phyloP scores from a whole-genome alignment of 306 rosid species.

The Betula pendula region DNA sequence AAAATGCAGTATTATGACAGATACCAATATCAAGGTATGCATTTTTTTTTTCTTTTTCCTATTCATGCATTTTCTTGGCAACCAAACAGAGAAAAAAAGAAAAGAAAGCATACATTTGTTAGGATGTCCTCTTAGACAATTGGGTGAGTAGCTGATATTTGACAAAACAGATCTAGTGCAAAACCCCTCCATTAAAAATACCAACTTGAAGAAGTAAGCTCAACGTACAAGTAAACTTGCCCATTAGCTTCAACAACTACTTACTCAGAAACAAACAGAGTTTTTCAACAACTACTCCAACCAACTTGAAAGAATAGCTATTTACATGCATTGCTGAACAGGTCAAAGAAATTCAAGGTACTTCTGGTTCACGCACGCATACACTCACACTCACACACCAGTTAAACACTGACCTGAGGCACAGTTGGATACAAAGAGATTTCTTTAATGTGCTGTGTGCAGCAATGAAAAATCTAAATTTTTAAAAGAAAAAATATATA shows the following conservation, averaged over 20 bases:
- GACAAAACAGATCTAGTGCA: constrained; percentile 35
- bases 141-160: constrained; percentile 6
- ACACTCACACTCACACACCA: not conserved
- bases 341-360: constrained; percentile 27
- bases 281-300: constrained; percentile 52
- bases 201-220: constrained; percentile 40
- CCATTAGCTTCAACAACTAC: constrained; percentile 47
- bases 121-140: not conserved
- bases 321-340: constrained; percentile 21
- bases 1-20: not conserved
- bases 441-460: constrained; percentile 18
- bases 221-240: constrained; percentile 28
- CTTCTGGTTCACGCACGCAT: not conserved
- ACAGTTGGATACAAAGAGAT: constrained; percentile 6
- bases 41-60: constrained; percentile 17
- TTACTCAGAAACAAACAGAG: constrained; percentile 10
- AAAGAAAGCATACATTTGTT: constrained; percentile 24
- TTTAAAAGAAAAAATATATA: too few species aligned
- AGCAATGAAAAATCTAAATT: constrained; percentile 32
- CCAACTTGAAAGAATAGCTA: constrained; percentile 40
- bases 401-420: constrained; percentile 27
- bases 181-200: constrained; percentile 16
- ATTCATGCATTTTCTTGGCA: constrained; percentile 27
- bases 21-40: not conserved
- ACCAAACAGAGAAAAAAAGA: constrained; percentile 30